Evolutionary conservation across 2,329 filamentous ascomycete species (phyloP), one percentile per base, ranked within the genome.

Genomic region (Calonectria hawksworthii): DNA sequence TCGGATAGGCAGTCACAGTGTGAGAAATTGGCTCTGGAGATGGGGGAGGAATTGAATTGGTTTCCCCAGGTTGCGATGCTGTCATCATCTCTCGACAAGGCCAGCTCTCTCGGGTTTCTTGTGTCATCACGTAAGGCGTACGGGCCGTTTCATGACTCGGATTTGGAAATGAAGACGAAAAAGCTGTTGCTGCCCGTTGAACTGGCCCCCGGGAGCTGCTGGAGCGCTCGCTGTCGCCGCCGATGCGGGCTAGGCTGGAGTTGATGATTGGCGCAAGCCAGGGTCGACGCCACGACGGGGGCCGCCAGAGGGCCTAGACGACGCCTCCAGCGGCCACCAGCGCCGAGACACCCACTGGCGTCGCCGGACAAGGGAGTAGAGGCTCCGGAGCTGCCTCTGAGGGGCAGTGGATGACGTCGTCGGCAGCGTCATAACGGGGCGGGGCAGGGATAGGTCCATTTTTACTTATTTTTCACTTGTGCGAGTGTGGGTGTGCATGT

Each of bases 391-490:
- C 70, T 67, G 50, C 41, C 56, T 34, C 18, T n/a, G 68, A 56
- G 47, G 71, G 54, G 65, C 65, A 67, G 66, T 44, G 59, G 50
- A 77, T 82, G 78, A 82, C 81, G 81, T 82, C 81, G 76, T 76
- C 73, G 69, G 74, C 52, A 74, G 78, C 81, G 81, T 82, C 81
- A 82, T 82, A 80, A 80, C 76, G 73, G 77, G 75, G 74, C 72
- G 74, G 77, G 79, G 77, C 68, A 59, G 68, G 23, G 54, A 63
- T 51, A 34, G 56, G 41, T 70, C 56, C 68, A 63, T 32, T 70
- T 63, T 63, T 52, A n/a, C 63, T 64, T 70, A 64, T 36, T 64
- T 50, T 51, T 41, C 56, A 23, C 34, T 61, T 61, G 56, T 61
- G 56, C 56, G 32, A 61, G 32, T 36, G 54, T 59, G 54, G 54